These are phyloP conservation scores for Lunasporangiospora selenospora DNA, from an alignment of 192 early-diverging fungal species.

Conservation along the genomic window DNA sequence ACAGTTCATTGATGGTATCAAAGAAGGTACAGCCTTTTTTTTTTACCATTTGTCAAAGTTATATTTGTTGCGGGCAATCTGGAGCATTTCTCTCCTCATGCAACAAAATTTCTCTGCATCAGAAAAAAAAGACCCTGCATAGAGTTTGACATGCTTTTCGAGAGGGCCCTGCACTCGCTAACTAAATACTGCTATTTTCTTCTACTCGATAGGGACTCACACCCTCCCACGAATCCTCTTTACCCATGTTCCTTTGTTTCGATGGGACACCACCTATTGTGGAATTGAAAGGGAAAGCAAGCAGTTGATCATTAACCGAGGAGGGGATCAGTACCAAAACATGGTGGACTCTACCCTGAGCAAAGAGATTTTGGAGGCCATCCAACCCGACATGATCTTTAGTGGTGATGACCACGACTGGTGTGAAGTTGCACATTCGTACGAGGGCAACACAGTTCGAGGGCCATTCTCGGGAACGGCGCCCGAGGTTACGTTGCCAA, in stretches of 20 bases:
- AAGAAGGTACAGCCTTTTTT: constrained; percentile 43
- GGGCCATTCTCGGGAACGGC: background rate
- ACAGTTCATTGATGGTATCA: constrained; percentile 54
- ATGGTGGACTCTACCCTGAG: constrained; percentile 69
- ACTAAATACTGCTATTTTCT: constrained; percentile 1
- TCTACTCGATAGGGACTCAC: constrained; percentile 18
- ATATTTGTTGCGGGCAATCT: background rate
- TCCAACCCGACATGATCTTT: constrained; percentile 76
- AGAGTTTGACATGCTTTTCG: too few species aligned
- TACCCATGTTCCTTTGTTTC: constrained; percentile 87
- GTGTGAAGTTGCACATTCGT: constrained; percentile 67
- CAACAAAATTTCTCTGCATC: background rate
- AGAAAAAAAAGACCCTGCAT: background rate
- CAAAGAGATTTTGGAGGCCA: constrained; percentile 56
- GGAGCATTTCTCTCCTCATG: background rate
- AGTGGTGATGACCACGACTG: constrained; percentile 97
- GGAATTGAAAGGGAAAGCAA: constrained; percentile 66
- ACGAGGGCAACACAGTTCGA: background rate
- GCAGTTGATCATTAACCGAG: constrained; percentile 58
- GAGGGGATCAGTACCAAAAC: constrained; percentile 92
- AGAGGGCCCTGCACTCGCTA: too few species aligned
- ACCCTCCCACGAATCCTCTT: constrained; percentile 69
- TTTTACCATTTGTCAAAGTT: background rate
- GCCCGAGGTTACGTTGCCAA: constrained; percentile 60
- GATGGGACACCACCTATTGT: constrained; percentile 70